Conservation (phyloP, 2,329 filamentous ascomycete species). For the Colletotrichum orbiculare region DNA sequence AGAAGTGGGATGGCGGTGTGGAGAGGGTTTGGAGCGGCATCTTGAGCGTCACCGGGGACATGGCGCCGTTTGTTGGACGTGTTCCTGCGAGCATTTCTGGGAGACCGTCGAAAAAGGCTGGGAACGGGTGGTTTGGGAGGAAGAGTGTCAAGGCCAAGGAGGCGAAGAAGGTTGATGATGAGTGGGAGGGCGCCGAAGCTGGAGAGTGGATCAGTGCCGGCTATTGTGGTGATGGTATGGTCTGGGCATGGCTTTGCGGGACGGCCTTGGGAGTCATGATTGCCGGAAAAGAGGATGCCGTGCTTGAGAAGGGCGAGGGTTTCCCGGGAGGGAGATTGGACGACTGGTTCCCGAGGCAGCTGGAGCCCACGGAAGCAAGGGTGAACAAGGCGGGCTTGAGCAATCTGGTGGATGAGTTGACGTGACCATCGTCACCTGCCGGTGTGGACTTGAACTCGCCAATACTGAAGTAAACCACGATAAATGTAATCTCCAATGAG, state of each 20-base stretch:
- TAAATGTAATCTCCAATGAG: too few species aligned
- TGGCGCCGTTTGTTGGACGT: conserved; percentile 61
- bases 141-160: not conserved
- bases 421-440: not conserved
- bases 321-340: conserved; percentile 49
- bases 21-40: conserved; percentile 62
- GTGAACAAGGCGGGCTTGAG: conserved; percentile 50
- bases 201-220: conserved; percentile 65
- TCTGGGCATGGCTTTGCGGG: conserved; percentile 63
- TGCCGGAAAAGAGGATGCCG: conserved; percentile 48
- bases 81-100: conserved; percentile 43
- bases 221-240: conserved; percentile 65
- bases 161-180: not conserved
- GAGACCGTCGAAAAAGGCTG: not conserved
- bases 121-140: conserved; percentile 25
- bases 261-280: conserved; percentile 60
- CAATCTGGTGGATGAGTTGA: conserved; percentile 45
- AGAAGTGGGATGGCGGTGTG: conserved; percentile 49
- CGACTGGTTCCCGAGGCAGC: conserved; percentile 55
- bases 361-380: conserved; percentile 47
- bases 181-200: conserved; percentile 30
- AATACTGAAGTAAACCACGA: too few species aligned
- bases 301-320: conserved; percentile 45
- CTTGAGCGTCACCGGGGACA: conserved; percentile 59
- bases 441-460: too few species aligned